Evolutionary conservation across 2,329 filamentous ascomycete genomes (phyloP).

Genomic region (Microcyclosporella mali): DNA sequence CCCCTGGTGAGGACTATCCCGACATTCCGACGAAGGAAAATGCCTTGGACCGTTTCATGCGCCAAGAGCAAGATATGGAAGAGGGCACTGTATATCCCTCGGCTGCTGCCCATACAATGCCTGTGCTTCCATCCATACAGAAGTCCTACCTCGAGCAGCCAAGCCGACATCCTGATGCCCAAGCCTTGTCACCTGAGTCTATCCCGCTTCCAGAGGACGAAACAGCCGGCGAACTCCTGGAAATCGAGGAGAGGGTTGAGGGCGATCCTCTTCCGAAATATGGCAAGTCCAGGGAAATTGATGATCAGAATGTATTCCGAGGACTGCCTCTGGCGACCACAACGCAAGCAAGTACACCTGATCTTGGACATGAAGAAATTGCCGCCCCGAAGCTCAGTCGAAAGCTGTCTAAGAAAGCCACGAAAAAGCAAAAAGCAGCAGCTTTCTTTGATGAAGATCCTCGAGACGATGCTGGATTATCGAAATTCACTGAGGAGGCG

Average conservation of each 20-base stretch:
- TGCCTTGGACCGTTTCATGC: conserved; percentile 6
- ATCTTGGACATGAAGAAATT: conserved; percentile 4
- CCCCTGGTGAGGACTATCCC: neutral
- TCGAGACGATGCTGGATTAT: neutral
- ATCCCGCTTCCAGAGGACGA: conserved; percentile 3
- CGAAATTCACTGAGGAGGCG: neutral
- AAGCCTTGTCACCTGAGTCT: neutral
- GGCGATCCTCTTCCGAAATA: neutral
- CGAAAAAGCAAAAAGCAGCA: conserved; percentile 19
- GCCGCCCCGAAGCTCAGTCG: conserved; percentile 15
- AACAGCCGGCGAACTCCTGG: neutral
- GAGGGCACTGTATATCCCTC: conserved; percentile 10
- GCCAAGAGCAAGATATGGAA: conserved; percentile 3
- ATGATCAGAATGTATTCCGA: conserved; percentile 11
- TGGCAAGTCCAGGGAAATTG: conserved; percentile 8
- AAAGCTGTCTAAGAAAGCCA: conserved; percentile 27
- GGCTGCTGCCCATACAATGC: conserved; percentile 15
- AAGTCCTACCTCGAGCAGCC: neutral
- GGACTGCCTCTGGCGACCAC: conserved; percentile 12
- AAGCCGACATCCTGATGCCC: neutral
- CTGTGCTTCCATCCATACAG: neutral
- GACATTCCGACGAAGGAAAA: neutral
- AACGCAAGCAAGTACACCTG: conserved; percentile 6
- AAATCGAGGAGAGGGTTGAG: neutral
- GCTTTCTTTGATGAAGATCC: conserved; percentile 14